These are phyloP conservation scores for Neonectria magnoliae DNA, from an alignment of 2,329 filamentous ascomycete genomes.

Conservation along the genomic window DNA sequence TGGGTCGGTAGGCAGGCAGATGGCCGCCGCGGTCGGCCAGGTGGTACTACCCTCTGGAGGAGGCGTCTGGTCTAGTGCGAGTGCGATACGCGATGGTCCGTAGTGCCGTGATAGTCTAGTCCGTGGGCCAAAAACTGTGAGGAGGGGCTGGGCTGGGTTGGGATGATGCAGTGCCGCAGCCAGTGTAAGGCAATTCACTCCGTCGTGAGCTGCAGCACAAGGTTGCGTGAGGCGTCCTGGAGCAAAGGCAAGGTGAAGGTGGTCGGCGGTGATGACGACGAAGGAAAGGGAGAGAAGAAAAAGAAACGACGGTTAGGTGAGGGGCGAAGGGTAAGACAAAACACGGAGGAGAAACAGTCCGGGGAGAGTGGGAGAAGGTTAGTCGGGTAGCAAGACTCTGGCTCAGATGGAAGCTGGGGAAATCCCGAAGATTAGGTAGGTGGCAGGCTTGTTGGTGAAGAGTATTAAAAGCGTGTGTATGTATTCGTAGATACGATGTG, in stretches of 20 bases:
- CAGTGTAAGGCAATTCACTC: neutral
- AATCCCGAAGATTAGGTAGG: neutral
- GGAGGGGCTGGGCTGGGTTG: conserved; percentile 4
- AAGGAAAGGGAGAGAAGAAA: neutral
- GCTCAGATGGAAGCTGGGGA: neutral
- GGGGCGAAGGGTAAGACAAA: neutral
- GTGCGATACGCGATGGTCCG: conserved; percentile 16
- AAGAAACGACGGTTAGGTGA: neutral
- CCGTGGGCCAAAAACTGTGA: conserved; percentile 16
- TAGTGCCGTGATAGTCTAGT: conserved; percentile 14
- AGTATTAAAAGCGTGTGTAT: neutral
- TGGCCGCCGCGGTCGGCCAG: neutral
- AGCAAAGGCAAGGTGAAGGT: neutral
- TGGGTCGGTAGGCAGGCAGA: neutral
- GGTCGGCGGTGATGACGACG: neutral
- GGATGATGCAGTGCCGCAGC: conserved; percentile 4
- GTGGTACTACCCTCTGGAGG: neutral
- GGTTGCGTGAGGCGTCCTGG: neutral
- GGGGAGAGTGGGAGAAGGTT: neutral
- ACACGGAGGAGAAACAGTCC: neutral
- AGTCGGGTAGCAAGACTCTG: neutral
- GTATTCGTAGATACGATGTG: neutral
- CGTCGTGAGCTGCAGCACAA: neutral
- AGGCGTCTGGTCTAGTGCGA: conserved; percentile 15
- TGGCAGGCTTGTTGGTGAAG: no score